These are phyloP conservation scores for Tubosaeta sp. DNA, from an alignment of 768 basidiomycete species.

Conservation along the genomic window DNA sequence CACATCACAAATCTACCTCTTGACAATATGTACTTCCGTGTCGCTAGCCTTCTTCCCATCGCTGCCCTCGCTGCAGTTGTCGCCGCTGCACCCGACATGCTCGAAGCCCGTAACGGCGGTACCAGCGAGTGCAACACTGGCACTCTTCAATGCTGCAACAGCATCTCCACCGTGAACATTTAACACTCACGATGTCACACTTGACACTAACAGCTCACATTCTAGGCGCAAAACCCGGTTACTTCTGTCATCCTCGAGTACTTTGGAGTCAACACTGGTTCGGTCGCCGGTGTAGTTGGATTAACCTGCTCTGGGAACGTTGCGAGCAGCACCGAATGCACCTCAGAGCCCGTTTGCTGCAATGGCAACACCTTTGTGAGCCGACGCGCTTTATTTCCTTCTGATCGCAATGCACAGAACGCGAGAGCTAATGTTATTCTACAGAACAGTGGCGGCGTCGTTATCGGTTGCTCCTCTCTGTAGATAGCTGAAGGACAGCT, in stretches of 20 bases:
- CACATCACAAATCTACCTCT: background rate
- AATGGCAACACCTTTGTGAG: conserved; percentile 10
- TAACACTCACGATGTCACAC: background rate
- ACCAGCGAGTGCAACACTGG: conserved; percentile 12
- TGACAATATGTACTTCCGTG: conserved; percentile 8
- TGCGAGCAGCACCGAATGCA: background rate
- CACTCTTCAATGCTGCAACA: conserved; percentile 11
- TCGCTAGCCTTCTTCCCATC: background rate
- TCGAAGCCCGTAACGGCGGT: background rate
- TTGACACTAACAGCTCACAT: background rate
- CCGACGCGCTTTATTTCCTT: too few species aligned
- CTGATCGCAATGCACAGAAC: too few species aligned
- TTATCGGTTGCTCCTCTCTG: background rate
- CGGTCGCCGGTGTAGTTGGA: conserved; percentile 2
- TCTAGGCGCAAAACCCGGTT: background rate
- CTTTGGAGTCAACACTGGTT: conserved; percentile 1
- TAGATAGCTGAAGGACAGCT: too few species aligned
- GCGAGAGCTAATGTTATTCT: too few species aligned
- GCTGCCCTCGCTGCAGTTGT: background rate
- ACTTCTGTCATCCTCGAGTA: background rate
- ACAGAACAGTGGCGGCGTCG: background rate
- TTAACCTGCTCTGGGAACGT: background rate
- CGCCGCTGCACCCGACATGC: background rate
- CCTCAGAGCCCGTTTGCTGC: conserved; percentile 17
- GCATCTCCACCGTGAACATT: background rate